Evolutionary conservation across 31 red algal species (phyloP), one percentile per base, ranked within the genome.

Genomic region (Asparagopsis taxiformis): DNA sequence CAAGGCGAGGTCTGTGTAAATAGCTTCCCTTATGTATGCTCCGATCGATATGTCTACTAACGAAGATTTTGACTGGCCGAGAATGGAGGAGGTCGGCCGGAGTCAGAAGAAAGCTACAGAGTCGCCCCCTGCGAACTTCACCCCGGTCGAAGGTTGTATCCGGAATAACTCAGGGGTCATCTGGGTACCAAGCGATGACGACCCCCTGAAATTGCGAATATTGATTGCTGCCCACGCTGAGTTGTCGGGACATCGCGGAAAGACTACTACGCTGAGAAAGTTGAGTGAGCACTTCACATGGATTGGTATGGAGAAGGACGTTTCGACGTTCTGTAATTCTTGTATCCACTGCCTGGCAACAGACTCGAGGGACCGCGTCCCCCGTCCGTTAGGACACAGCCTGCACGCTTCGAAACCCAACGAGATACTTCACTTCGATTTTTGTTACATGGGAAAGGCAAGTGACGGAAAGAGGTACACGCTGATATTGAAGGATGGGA

Each of bases 351-450:
- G 46, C 31, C 25, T 64, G 15, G 3, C 5, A 13, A 77, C 36
- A 0, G 0, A 61, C 0, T 8, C 56, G 3, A 19, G 43, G 24
- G 7, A 62, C 2, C 32, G 0, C 9, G 41, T 64, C 19, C 59
- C 39, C 8, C 0, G 72, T 0, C 38, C 58, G 28, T 0, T 77
- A 23, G 72, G 58, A 50, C 43, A 43, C 17, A 30, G 28, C 9
- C 56, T 77, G 0, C 59, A 77, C 41, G 57, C 57, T 0, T 56
- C 26, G 0, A 32, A 51, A 9, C 72, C 46, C 2, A 76, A 76
- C 37, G 35, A 63, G 21, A 11, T 62, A 3, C 21, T 76, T 19
- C 72, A 76, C 21, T 76, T 62, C 32, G 72, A 76, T 49, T 76
- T 30, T 28, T 34, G 52, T 29, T 30, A 44, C 34, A 51, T 76